Evolutionary conservation across 345 rosid genomes (phyloP), one percentile per base, ranked within the genome.

Genomic region (Litchi chinensis): DNA sequence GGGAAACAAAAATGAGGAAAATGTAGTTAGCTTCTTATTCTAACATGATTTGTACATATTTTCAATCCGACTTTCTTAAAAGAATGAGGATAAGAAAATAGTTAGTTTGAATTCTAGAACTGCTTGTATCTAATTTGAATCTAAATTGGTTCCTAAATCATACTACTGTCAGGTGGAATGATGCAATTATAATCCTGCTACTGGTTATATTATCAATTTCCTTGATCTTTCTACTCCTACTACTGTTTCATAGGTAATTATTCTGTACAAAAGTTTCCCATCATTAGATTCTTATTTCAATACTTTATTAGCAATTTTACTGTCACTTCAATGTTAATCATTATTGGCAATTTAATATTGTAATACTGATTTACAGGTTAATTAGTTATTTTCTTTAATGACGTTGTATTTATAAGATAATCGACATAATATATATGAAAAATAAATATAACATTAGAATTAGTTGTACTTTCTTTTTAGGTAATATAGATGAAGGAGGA

Each of bases 161-260:
- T 63, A 70, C 76, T 85, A 21, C 76, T 84, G 74, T 71, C 93
- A 97, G 99, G 98, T 94, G 98, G 98, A 94, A 88, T 86, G 90
- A 85, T 88, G 90, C 86, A 46, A 85, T 97, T 22, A 84, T 86
- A 88, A 93, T 94, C 74, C 11, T 90, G 63, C 85, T 97, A 76
- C 79, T 97, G 85, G 76, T 87, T 60, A 56, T 83, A 71, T 79
- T 97, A 87, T 85, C 84, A 65, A 87, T 93, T 80, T 85, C 88
- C 75, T 79, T 93, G 82, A 86, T 90, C 56, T 97, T 97, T 89
- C 91, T 97, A 77, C 97, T 97, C 21, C 93, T 97, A 15, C 82
- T 94, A 71, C 79, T 94, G 79, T 97, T 97, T 84, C 99, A 97
- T 79, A 91, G 99, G 99, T 93, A 81, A 50, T 60, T 84, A 7